Evolutionary conservation across 768 basidiomycete genomes (phyloP), one percentile per base, ranked within the genome.

Genomic region (Pisolithus sp.): DNA sequence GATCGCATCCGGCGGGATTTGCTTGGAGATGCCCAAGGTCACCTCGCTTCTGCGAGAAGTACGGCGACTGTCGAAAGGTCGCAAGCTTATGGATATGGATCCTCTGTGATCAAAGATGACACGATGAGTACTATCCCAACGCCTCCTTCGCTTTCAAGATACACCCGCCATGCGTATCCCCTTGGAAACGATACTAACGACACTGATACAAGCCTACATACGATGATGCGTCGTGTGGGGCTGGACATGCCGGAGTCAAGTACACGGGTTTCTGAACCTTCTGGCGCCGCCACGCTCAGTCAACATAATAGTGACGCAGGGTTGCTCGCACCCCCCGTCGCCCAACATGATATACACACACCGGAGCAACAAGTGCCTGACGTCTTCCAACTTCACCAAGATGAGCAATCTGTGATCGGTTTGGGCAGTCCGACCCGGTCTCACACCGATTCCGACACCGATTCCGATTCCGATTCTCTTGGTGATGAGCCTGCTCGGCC

Each of bases 141-240:
- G 2, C 83, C 85, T 6, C 87, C 86, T 24, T 87, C 86, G 0
- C 71, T 89, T 13, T 80, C 83, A 13, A 73, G 80, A n/a, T 89
- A 88, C 58, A 72, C 66, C n/a, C 71, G 72, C 7, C 68, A 68
- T 39, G 66, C 71, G n/a, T 62, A 71, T 51, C 62, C 64, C 26
- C 59, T 59, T 3, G 61, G 57, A 50, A 63, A 66, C 10, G 76
- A 79, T 40, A 82, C 71, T 55, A 68, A 76, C 15, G 72, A 72
- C 3, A 69, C 74, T 2, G 82, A 85, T 55, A 66, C 78, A 2
- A 85, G 80, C 59, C 63, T 88, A 49, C 84, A 86, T 53, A 84
- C 80, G 51, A 79, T 88, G 76, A 82, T 89, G 73, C 75, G 77
- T 30, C 76, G 79, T 6, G 76, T 83, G 6, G 82, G 78, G 15